Conservation (phyloP, 2,329 filamentous ascomycete species). For the Colletotrichum brevisporum region DNA sequence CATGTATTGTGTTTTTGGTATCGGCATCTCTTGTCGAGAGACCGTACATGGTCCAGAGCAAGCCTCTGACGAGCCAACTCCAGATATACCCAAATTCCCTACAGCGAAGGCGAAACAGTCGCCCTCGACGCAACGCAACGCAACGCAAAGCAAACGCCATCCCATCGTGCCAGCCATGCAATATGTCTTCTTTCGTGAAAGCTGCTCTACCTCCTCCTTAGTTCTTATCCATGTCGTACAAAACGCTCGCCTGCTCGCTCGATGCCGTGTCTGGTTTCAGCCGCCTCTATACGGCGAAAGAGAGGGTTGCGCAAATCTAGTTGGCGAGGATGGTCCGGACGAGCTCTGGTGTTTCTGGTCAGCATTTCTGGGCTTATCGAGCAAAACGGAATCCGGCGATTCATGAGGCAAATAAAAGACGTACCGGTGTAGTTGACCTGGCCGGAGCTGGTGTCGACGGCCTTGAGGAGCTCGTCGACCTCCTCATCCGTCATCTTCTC, state of each 20-base stretch:
- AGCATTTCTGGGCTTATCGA: neutral
- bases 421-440: constrained; percentile 98
- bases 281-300: neutral
- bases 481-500: constrained; percentile 99
- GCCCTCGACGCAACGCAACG: constrained; percentile 30
- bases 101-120: constrained; percentile 17
- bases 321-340: constrained; percentile 90
- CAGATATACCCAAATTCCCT: constrained; percentile 37
- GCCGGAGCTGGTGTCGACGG: constrained; percentile 93
- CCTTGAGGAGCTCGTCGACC: constrained; percentile 98
- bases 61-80: constrained; percentile 34
- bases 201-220: constrained; percentile 6
- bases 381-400: rapidly evolving
- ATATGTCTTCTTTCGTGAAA: constrained; percentile 28
- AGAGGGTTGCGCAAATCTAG: constrained; percentile 57
- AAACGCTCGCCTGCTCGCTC: constrained; percentile 16
- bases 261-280: neutral
- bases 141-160: constrained; percentile 38
- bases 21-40: constrained; percentile 7
- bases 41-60: constrained; percentile 27
- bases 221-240: constrained; percentile 23
- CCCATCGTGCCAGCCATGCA: constrained; percentile 41
- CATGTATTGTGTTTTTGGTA: constrained; percentile 27
- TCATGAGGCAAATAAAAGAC: constrained; percentile 48
- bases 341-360: constrained; percentile 69